Evolutionary conservation across 2,329 filamentous ascomycete genomes (phyloP).

Genomic region (Phyllachora maydis): DNA sequence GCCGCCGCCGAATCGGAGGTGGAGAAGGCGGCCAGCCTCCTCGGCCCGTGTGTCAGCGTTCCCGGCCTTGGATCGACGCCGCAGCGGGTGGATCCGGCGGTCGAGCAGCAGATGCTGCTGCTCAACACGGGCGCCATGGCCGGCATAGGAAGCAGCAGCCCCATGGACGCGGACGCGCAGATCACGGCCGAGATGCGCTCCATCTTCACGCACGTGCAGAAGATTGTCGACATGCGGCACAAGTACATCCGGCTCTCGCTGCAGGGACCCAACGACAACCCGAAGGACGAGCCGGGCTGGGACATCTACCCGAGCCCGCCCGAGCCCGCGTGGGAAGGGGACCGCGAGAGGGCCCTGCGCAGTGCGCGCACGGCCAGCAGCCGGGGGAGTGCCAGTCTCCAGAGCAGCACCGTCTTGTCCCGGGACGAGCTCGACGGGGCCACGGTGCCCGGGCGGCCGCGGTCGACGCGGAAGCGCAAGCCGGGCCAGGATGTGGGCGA

Average conservation of each 20-base stretch:
- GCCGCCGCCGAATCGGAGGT: conserved; percentile 4
- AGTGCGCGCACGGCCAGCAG: conserved; percentile 12
- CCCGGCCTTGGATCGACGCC: conserved; percentile 5
- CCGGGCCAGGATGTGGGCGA: conserved; percentile 79
- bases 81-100: conserved; percentile 6
- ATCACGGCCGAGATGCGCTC: conserved; percentile 66
- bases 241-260: conserved; percentile 77
- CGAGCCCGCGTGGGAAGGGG: conserved; percentile 69
- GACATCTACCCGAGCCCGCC: conserved; percentile 80
- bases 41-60: conserved; percentile 3
- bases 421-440: conserved; percentile 11
- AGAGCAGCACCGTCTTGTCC: conserved; percentile 21
- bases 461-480: conserved; percentile 46
- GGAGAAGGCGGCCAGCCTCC: conserved; percentile 2
- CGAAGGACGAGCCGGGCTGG: conserved; percentile 69
- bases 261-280: conserved; percentile 68
- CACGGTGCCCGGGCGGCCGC: conserved; percentile 11
- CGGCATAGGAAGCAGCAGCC: conserved; percentile 43
- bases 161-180: conserved; percentile 52
- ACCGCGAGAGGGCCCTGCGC: conserved; percentile 12
- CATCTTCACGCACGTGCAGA: conserved; percentile 82
- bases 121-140: conserved; percentile 23
- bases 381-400: conserved; percentile 21
- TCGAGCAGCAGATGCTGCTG: conserved; percentile 12
- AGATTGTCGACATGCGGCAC: conserved; percentile 68